Base-by-base conservation (phyloP, 228 moss, liverwort and hornwort species). In the Sphagnum magellanicum region DNA sequence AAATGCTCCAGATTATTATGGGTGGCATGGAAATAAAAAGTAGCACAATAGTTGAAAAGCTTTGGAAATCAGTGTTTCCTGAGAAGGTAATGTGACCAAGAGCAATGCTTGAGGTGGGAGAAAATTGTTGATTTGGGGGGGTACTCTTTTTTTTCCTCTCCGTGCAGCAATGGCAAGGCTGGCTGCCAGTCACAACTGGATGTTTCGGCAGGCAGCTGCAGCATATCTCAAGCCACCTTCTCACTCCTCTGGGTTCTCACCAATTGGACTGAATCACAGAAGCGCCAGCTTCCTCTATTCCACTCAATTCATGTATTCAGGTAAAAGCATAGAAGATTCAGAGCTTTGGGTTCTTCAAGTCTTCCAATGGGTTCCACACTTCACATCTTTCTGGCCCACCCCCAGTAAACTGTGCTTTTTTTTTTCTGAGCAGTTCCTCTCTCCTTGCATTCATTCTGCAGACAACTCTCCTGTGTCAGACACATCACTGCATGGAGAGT, bases 371-470 rank as follows among this genome's bases (percentile, higher is more conserved):
- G 32, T 32, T 32, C 32, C 32, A 32, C 32, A 32, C 32, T 32
- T 32, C 32, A 83, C 92, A 49, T 87, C 79, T 59, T 81, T 76
- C 72, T 85, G 81, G 48, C 68, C 85, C 17, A 32, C 32, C 32
- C 32, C 32, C 32, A 32, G 32, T 32, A 32, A 32, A 32, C 32
- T 32, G 32, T 32, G 32, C 32, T 32, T 32, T 32, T 32, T 32
- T 2, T 32, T 32, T 32, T 32, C 32, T 32, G 78, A 69, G 59
- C 50, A 87, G 52, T 77, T 84, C 68, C 66, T 77, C 70, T 85
- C 80, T 60, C 73, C 90, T 64, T 88, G 90, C 67, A 87, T 79
- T 75, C 84, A 85, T 52, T 90, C 91, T 46, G 80, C 89, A 71
- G 79, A 63, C 67, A 75, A 69, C 4, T 79, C 82, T 70, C 77